Base-by-base conservation (phyloP, 2,329 filamentous ascomycete species). In the Fusarium sp. region DNA sequence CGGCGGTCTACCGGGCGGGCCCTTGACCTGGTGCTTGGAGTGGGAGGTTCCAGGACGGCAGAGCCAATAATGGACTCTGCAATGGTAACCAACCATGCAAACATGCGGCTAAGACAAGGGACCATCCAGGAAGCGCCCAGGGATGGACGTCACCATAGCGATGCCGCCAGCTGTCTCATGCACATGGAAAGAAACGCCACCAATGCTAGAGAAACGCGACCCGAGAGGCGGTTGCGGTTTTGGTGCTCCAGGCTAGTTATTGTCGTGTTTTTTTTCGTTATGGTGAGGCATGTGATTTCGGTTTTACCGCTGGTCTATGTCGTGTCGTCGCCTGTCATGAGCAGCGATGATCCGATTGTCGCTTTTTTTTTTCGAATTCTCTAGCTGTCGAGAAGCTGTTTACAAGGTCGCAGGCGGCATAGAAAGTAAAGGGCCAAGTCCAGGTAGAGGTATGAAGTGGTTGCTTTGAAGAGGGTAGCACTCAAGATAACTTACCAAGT, bases 61-160 rank as follows among this genome's bases (percentile, higher is more conserved):
- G 49, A 43, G 56, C 68, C 68, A 70, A 70, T 70, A 56, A 69
- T 60, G 54, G 53, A 34, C 31, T 44, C 46, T 43, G 55, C 58
- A 70, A 70, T 69, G 58, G 42, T 60, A 70, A 70, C 64, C 25
- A 49, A 28, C 51, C 36, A 57, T 57, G 53, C 54, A 61, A 31
- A 46, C 45, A 63, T 67, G 68, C 67, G 60, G 67, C 68, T 70
- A 70, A 66, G 65, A 69, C 64, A 67, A 52, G 52, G 61, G 64
- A 34, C 56, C 58, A 47, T 31, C 47, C 32, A 56, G 62, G 49
- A 61, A 36, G 39, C 65, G 53, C 55, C 57, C 42, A 45, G 57
- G 42, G 49, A 56, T 48, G 50, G 64, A 70, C 68, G 68, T 70
- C 67, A 70, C 68, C 53, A 54, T 51, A 66, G 62, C 49, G 44